phyloP scores from a whole-genome alignment of 495 filamentous ascomycete species.

The Talaromyces adpressus region DNA sequence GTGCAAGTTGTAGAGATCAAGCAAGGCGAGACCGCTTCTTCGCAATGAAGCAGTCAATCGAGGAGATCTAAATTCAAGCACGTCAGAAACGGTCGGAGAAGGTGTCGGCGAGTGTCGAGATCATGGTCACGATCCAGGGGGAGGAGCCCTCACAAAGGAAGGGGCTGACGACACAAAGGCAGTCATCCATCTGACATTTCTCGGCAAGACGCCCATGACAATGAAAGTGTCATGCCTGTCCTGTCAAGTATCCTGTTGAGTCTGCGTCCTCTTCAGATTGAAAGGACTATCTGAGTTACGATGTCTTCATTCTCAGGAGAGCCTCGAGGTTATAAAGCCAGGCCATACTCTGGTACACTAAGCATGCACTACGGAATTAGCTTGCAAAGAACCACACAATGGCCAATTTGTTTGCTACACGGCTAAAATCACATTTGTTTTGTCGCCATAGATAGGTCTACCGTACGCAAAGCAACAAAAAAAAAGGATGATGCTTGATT shows the following conservation, averaged over 20 bases:
- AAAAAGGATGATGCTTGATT: background rate
- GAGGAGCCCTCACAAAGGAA: background rate
- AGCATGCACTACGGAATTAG: constrained; percentile 1
- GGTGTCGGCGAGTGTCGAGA: background rate
- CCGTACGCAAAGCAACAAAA: background rate
- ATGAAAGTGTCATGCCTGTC: background rate
- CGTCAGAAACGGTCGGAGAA: background rate
- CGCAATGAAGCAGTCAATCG: background rate
- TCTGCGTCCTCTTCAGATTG: background rate
- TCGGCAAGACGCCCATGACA: background rate
- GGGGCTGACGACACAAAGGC: background rate
- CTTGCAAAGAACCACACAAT: background rate
- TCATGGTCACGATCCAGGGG: background rate
- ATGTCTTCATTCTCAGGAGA: background rate
- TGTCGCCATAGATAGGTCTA: background rate
- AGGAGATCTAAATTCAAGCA: background rate
- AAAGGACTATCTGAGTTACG: background rate
- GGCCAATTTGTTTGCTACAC: background rate
- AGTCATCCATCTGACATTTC: background rate
- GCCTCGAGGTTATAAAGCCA: background rate
- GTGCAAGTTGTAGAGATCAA: background rate
- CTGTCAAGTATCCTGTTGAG: background rate
- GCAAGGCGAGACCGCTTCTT: background rate
- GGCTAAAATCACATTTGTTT: background rate
- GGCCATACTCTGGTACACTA: constrained; percentile 3